Base-by-base conservation (phyloP, 2,329 filamentous ascomycete genomes). In the Trichoderma pleuroti region DNA sequence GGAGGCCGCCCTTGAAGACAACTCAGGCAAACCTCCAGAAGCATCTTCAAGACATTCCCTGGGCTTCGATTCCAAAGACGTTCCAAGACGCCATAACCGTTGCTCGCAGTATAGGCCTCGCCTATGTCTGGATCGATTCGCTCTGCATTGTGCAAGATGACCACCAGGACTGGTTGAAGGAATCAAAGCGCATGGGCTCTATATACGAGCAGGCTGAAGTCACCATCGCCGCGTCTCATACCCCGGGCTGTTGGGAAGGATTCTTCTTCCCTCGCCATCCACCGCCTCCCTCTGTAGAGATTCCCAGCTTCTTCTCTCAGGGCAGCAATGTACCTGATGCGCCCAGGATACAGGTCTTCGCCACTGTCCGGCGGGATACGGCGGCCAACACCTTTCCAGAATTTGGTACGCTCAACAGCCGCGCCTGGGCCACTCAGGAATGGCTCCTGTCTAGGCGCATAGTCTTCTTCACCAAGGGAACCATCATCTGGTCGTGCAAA, bases 401-500 rank as follows among this genome's bases (percentile, higher is more conserved):
- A 49, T 61, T 70, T 12, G 73, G 73, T 5, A 62, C 68, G 5
- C 72, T 74, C 60, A 74, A 73, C 56, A 62, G 60, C 18, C 65
- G 73, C 3, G 72, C 73, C 2, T 73, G 73, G 73, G 73, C 73
- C 16, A 74, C 73, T 1, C 73, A 74, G 34, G 73, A 74, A 60
- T 74, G 73, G 73, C 71, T 74, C 18, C 59, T 74, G 5, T 74
- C 73, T 5, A 66, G 73, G 18, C 71, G 73, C 30, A 73, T 74
- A 54, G 61, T 74, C 14, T 74, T 74, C 65, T 74, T 72, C 57
- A 74, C 73, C 11, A 68, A 67, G 7, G 71, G 61, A 36, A 10
- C 49, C 12, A 56, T 74, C 24, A 70, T 74, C 9, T 74, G 73
- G 73, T 74, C 73, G 1, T 74, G 73, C 59, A 74, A 74, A 34